These are phyloP conservation scores for Gnomoniopsis sp. DNA, from an alignment of 2,329 filamentous ascomycete species.

Conservation along the genomic window DNA sequence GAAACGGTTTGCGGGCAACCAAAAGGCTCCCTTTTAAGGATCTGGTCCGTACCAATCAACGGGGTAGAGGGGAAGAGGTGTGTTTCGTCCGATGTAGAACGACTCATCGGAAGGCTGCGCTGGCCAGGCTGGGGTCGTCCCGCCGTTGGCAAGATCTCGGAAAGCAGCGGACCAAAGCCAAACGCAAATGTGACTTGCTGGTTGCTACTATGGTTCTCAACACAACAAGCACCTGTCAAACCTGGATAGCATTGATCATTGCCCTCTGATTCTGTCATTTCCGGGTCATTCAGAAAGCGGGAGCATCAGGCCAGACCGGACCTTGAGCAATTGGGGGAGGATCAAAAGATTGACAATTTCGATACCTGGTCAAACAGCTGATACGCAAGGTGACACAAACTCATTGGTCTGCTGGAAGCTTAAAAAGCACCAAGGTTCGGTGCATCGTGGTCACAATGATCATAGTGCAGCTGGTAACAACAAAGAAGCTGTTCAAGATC, in stretches of 20 bases:
- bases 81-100: too few species aligned
- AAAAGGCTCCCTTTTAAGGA: too few species aligned
- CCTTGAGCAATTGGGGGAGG: background rate
- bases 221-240: background rate
- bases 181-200: too few species aligned
- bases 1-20: too few species aligned
- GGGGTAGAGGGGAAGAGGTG: too few species aligned
- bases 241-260: background rate
- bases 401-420: background rate
- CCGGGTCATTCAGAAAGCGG: background rate
- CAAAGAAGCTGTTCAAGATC: background rate
- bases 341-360: background rate
- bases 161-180: too few species aligned
- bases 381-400: background rate
- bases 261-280: too few species aligned
- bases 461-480: background rate
- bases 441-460: background rate
- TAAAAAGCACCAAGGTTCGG: background rate
- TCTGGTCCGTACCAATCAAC: too few species aligned
- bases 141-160: too few species aligned
- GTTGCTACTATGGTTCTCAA: too few species aligned
- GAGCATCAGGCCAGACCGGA: background rate
- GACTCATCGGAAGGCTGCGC: too few species aligned
- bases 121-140: too few species aligned
- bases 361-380: background rate